These are phyloP conservation scores for Hyphodiscus sp. DNA, from an alignment of 2,329 filamentous ascomycete genomes.

Conservation along the genomic window DNA sequence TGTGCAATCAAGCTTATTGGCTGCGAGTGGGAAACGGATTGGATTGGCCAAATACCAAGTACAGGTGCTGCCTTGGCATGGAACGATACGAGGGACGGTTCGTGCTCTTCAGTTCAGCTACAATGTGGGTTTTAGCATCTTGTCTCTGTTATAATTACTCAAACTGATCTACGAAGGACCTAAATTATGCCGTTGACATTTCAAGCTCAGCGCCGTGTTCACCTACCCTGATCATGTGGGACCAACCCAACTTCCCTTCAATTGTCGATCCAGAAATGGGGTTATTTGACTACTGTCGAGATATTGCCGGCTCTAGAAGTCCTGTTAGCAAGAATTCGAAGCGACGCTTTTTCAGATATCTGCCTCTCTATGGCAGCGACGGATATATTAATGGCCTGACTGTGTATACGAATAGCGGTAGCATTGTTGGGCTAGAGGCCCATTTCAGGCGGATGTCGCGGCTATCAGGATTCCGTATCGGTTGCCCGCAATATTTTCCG, in stretches of 20 bases:
- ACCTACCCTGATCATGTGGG: conserved; percentile 8
- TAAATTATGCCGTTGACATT: conserved; percentile 8
- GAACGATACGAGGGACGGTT: conserved; percentile 4
- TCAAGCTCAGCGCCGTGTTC: neutral
- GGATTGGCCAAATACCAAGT: conserved; percentile 7
- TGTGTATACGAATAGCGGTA: conserved; percentile 6
- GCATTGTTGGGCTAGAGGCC: conserved; percentile 10
- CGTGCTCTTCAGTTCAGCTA: conserved; percentile 4
- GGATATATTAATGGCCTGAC: conserved; percentile 8
- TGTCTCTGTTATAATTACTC: neutral
- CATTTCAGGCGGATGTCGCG: conserved; percentile 9
- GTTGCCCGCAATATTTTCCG: conserved; percentile 7
- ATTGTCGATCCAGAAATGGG: conserved; percentile 1
- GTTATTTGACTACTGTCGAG: conserved; percentile 9
- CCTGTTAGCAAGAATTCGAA: conserved; percentile 1
- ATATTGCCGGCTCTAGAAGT: conserved; percentile 3
- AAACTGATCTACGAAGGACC: conserved; percentile 7
- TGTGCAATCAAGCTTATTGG: conserved; percentile 12
- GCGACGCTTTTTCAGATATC: conserved; percentile 12
- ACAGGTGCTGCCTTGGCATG: conserved; percentile 6
- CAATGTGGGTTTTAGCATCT: conserved; percentile 8
- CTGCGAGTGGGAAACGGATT: conserved; percentile 9
- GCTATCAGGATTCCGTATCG: conserved; percentile 3
- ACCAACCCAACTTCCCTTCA: conserved; percentile 7
- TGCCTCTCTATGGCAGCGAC: conserved; percentile 5